Percentiles rank a stretch among this genome's conserved stretches.
Conservation (phyloP, 2,329 filamentous ascomycete genomes). For the Hirsutella thompsonii region DNA sequence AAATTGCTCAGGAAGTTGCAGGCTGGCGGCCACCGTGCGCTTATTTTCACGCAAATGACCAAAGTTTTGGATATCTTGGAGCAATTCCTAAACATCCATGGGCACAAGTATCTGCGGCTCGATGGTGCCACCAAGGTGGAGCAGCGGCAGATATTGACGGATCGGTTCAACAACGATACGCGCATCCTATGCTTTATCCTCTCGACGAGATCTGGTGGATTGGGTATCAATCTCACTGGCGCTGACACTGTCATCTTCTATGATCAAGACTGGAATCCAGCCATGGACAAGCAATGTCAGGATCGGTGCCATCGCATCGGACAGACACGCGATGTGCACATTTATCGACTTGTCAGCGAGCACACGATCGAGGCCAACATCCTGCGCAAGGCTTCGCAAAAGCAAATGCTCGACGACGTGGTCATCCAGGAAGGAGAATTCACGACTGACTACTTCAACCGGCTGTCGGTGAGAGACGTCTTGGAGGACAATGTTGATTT, state of each 20-base stretch:
- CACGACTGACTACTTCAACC: slow-evolving; percentile 91
- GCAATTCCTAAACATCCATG: slow-evolving; percentile 95
- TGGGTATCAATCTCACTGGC: slow-evolving; percentile 93
- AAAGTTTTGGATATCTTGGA: slow-evolving; percentile 96
- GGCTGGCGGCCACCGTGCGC: slow-evolving; percentile 76
- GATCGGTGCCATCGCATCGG: slow-evolving; percentile 95
- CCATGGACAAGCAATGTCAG: slow-evolving; percentile 99
- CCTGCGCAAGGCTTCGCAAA: slow-evolving; percentile 89
- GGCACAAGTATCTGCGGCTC: slow-evolving; percentile 88
- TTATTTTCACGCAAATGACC: slow-evolving; percentile 99
- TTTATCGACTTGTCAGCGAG: slow-evolving; percentile 86
- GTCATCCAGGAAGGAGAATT: slow-evolving; percentile 98
- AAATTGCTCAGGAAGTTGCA: slow-evolving; percentile 77
- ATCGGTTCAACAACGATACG: slow-evolving; percentile 90
- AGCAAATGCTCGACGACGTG: slow-evolving; percentile 93
- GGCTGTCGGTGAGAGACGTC: slow-evolving; percentile 58
- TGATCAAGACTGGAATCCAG: slow-evolving; percentile 97
- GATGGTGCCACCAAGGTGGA: slow-evolving; percentile 96
- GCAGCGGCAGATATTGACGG: slow-evolving; percentile 85
- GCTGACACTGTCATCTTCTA: slow-evolving; percentile 98
- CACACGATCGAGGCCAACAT: slow-evolving; percentile 98
- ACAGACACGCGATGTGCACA: slow-evolving; percentile 94
- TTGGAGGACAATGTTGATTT: slow-evolving; percentile 45
- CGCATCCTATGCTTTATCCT: slow-evolving; percentile 92
- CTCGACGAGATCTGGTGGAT: slow-evolving; percentile 82